Base-by-base conservation (phyloP, 2,329 filamentous ascomycete species). In the Cadophora luteo-olivacea region DNA sequence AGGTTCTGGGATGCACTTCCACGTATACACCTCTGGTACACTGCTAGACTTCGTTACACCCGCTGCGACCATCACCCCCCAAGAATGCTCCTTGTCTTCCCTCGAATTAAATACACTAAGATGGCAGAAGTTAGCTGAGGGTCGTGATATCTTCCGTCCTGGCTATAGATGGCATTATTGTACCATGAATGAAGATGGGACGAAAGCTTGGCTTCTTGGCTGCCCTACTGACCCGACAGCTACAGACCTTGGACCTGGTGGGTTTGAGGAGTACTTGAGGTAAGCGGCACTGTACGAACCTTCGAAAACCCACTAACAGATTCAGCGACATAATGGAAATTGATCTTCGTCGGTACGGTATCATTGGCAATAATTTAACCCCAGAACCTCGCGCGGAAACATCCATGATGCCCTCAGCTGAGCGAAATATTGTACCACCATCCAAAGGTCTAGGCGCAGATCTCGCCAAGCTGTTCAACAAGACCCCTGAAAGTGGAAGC, bases 101-200 rank as follows among this genome's bases (percentile, higher is more conserved):
- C 83, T 99, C 32, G 96, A 99, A 75, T 84, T 99, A 12, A 91
- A 92, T 68, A 91, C 92, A 0, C 82, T 98, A 61, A 90, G 94
- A 60, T 99, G 96, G 96, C 94, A 97, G 79, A 97, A 94, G 78
- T 85, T 99, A 22, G 96, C 95, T 1, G 95, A 97, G 76, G 96
- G 96, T 3, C 91, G 93, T 61, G 96, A 99, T 77, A 91, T 99
- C 41, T 99, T 97, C 81, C 92, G 92, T 74, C 84, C 89, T 0
- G 93, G 92, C n/a, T 98, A 96, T 79, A 89, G 95, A 69, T 99
- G 96, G 96, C 95, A 98, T 79, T 99, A 99, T 78, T 98, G 96
- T 79, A 97, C 94, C 3, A 92, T 97, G 81, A 97, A 97, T 77
- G 91, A 96, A 69, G 93, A 97, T 75, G 95, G 95, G 6, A 97